Evolutionary conservation across 371 early-diverging fungal genomes (phyloP), one percentile per base, ranked within the genome.

Genomic region (Apophysomyces elegans): DNA sequence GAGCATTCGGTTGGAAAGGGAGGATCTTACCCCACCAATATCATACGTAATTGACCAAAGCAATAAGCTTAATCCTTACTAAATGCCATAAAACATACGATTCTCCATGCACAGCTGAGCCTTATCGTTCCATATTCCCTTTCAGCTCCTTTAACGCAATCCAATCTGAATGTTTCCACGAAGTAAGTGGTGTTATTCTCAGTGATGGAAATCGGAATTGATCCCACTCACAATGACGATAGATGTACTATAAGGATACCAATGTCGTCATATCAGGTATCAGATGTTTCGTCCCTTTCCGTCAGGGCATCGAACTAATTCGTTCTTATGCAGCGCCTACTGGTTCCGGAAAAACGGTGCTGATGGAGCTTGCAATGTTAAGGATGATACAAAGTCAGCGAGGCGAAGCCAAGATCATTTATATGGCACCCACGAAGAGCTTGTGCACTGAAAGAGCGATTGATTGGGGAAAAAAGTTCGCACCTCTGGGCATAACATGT

Each of bases 341-440:
- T 14, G 95, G 96, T 4, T 84, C 92, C 7, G 96, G 95, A 37
- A 95, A 96, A 69, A 94, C 95, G 1, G 88, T 80, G 18, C 62
- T 94, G 21, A 83, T 92, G 72, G 88, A 94, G 62, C 63, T 95
- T 13, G 88, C 90, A 2, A 89, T 95, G 38, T 58, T 91, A 12
- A 75, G 86, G 36, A 56, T 83, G 58, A 37, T 91, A 3, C 61
- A 69, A 16, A 66, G 64, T 6, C n/a, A 44, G 6, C 65, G 62
- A 1, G 47, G 38, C 1, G 58, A 64, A 7, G 68, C 76, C 8
- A 91, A 90, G 67, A 78, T 90, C 14, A 81, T 95, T 8, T 96
- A 96, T 69, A 86, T 96, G 73, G 95, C 93, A 1, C 95, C 97
- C 1, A 94, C 92, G 59, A 94, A 93, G 75, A 93, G 94, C 9